Percentiles rank a stretch among this genome's conserved stretches.
These are phyloP conservation scores for Hamamelis virginiana DNA, from an alignment of 164 flowering plant genomes.

Conservation along the genomic window DNA sequence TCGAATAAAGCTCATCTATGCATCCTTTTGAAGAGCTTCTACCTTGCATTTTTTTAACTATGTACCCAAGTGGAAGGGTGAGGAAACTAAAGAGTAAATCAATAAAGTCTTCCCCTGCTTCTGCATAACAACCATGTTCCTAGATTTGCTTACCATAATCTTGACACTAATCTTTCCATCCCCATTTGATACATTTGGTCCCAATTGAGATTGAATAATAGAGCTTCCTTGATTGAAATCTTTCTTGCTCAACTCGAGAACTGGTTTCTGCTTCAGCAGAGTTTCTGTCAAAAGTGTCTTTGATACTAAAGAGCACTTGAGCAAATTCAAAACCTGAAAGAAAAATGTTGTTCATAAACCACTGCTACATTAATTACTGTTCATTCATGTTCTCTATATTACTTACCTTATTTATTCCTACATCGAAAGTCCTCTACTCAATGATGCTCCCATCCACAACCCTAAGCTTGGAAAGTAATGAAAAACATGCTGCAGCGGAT, in stretches of 20 bases:
- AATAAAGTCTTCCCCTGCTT: slow-evolving; percentile 11
- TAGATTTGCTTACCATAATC: slow-evolving; percentile 12
- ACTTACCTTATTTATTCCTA: slow-evolving; percentile 4
- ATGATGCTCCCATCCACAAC: not conserved
- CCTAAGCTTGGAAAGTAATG: not conserved
- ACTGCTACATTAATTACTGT: no score
- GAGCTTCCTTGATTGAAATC: no score
- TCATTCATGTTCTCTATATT: no score
- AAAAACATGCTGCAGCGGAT: slow-evolving; percentile 1
- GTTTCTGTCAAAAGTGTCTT: slow-evolving; percentile 8
- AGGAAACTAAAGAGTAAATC: slow-evolving; percentile 7
- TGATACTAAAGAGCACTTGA: not conserved
- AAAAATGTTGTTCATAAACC: no score
- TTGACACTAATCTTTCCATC: not conserved
- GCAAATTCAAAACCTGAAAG: slow-evolving; percentile 15
- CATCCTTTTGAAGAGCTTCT: no score
- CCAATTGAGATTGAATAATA: not conserved
- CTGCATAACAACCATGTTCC: slow-evolving; percentile 7
- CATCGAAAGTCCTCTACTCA: not conserved
- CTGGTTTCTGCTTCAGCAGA: not conserved
- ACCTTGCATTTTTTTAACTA: not conserved
- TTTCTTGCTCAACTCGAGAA: no score
- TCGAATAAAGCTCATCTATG: no score
- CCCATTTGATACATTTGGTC: no score
- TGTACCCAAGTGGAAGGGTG: slow-evolving; percentile 13